Base-by-base conservation (phyloP, 495 filamentous ascomycete genomes). In the Daldinia childiae region DNA sequence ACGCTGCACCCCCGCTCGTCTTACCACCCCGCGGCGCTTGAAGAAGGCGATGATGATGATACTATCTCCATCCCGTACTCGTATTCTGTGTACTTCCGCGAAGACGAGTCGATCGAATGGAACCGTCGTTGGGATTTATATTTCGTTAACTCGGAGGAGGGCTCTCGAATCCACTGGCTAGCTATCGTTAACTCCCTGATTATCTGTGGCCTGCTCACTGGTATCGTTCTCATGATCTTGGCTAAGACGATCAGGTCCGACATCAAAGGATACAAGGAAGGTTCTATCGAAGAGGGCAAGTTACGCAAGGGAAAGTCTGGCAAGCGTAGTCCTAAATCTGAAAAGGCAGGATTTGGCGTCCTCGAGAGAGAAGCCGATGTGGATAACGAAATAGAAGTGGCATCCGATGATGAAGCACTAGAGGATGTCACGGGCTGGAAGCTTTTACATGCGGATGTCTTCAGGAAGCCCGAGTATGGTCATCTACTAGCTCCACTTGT, bases 391-490 rank as follows among this genome's bases (percentile, higher is more conserved):
- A 60, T 57, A 24, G 92, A 93, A 48, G 72, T 85, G 7, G 87
- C 85, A 2, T 90, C 88, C 14, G 93, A 95, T 62, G 94, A 94
- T 1, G 93, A 97, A 68, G 78, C 83, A 5, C 77, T 93, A 3
- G 94, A 98, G 71, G 94, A 98, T 70, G 85, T 92, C 36, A 93
- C 92, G 19, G 94, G 94, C 41, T 98, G 94, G 94, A 98, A 97
- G 76, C 83, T 97, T 21, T 85, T 97, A n/a, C 94, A 98, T 74
- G 93, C 89, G 15, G 94, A 98, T 78, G 92, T 97, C n/a, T 98
- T 98, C 82, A 88, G 94, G 21, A 80, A 90, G 21, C 94, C 94
- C 4, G 77, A 85, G 12, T 88, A 91, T 77, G 92, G 92, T 45
- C 87, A 89, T 29, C 84, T 97, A 1, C 88, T 98, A 30, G 94